These are phyloP conservation scores for Casuarina glauca DNA, from an alignment of 306 rosid genomes.

Conservation along the genomic window DNA sequence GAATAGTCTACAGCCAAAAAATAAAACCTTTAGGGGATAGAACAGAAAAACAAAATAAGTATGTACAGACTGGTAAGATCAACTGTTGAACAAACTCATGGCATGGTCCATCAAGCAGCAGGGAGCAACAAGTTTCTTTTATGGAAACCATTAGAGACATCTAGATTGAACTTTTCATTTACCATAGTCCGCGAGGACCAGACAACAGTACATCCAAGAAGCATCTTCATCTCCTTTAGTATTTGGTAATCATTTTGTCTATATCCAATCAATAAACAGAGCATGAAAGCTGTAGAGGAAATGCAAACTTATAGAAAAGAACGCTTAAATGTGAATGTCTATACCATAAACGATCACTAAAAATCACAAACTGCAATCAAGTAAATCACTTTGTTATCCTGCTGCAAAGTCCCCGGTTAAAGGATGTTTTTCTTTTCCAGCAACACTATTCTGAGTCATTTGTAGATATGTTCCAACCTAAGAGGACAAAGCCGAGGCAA, in stretches of 20 bases:
- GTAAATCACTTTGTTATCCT: neutral
- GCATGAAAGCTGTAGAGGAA: neutral
- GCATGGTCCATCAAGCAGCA: neutral
- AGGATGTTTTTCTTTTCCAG: neutral
- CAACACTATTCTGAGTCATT: neutral
- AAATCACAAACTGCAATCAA: neutral
- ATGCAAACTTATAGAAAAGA: neutral
- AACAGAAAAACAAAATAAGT: neutral
- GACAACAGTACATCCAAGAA: neutral
- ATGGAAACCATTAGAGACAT: neutral
- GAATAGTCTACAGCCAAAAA: conserved; percentile 71
- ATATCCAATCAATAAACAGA: neutral
- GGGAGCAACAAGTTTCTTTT: neutral
- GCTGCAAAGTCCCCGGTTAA: neutral
- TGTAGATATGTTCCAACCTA: neutral
- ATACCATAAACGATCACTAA: neutral
- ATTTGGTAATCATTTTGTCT: neutral
- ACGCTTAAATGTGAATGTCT: neutral
- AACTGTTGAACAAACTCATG: neutral
- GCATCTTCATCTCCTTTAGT: neutral
- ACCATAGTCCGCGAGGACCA: neutral
- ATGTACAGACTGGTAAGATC: neutral
- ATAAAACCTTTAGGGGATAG: conserved; percentile 7
- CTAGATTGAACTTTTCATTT: neutral
- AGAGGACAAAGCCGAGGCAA: neutral